Conservation (phyloP, 139 green algal genomes). For the Micractinium sp. region DNA sequence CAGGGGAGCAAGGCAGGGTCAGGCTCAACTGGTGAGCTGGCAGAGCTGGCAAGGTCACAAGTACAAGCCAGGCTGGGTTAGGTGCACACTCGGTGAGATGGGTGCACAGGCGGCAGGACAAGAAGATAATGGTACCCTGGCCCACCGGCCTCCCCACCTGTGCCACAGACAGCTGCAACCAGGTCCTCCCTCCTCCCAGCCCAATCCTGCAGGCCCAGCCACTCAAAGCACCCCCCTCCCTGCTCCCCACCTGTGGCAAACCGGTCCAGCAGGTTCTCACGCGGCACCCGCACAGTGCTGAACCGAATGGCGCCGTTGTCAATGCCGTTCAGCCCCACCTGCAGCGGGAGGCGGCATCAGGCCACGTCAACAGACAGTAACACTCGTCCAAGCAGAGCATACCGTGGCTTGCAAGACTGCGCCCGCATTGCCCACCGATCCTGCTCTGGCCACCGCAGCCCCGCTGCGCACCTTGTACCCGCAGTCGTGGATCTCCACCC, state of each 20-base stretch:
- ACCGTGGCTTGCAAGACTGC: neutral
- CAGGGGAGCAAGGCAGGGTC: neutral
- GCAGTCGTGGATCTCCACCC: slow-evolving; percentile 92
- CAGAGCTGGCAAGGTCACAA: neutral
- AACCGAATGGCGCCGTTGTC: slow-evolving; percentile 93
- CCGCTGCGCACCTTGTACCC: slow-evolving; percentile 84
- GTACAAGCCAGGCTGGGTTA: no score
- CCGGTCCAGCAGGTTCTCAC: slow-evolving; percentile 79
- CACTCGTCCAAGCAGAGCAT: no score
- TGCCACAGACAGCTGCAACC: neutral
- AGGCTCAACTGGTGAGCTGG: neutral
- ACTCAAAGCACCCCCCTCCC: neutral
- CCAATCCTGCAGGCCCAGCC: neutral
- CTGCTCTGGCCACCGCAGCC: neutral
- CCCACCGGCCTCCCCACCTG: no score
- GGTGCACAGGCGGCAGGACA: neutral
- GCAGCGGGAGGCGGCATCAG: neutral
- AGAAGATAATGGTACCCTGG: no score
- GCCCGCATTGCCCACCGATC: neutral
- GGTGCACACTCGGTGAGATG: no score
- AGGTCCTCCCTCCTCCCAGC: no score
- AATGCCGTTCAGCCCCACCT: slow-evolving; percentile 90
- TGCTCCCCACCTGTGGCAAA: slow-evolving; percentile 60
- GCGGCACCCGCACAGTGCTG: slow-evolving; percentile 75
- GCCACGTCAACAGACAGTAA: no score